Evolutionary conservation across 1,284 basidiomycete species (phyloP).

Genomic region (Malassezia psittaci): DNA sequence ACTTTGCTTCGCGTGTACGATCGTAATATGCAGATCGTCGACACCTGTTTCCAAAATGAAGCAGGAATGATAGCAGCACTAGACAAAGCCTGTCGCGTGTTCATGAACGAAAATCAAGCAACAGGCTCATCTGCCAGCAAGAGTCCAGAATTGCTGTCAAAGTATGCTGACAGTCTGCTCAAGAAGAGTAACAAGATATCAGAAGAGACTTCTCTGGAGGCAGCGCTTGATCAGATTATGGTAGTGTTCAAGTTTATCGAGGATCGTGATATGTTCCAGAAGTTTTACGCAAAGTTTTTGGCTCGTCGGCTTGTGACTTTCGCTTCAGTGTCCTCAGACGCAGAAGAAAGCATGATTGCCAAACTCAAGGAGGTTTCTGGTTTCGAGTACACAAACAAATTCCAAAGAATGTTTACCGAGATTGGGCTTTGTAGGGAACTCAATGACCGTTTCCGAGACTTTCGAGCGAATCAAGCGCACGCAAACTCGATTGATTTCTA

Average conservation of each 20-base stretch:
- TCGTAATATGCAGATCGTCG: slow-evolving; percentile 83
- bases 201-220: slow-evolving; percentile 81
- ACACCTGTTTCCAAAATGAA: slow-evolving; percentile 81
- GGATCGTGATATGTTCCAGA: slow-evolving; percentile 99
- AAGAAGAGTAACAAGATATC: slow-evolving; percentile 87
- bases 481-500: slow-evolving; percentile 63
- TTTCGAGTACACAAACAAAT: slow-evolving; percentile 96
- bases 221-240: slow-evolving; percentile 85
- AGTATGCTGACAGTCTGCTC: slow-evolving; percentile 80
- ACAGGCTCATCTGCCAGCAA: slow-evolving; percentile 51
- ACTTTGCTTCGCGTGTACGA: slow-evolving; percentile 80
- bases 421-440: slow-evolving; percentile 92
- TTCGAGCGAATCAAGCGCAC: slow-evolving; percentile 67
- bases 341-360: slow-evolving; percentile 95
- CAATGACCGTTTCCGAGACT: slow-evolving; percentile 90
- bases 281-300: slow-evolving; percentile 94
- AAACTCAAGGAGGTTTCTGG: slow-evolving; percentile 97
- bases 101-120: slow-evolving; percentile 87
- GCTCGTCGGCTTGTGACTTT: slow-evolving; percentile 87
- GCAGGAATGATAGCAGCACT: slow-evolving; percentile 88
- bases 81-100: slow-evolving; percentile 85
- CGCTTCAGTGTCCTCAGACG: slow-evolving; percentile 89
- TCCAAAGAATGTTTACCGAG: slow-evolving; percentile 97
- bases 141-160: slow-evolving; percentile 87
- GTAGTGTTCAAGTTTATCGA: slow-evolving; percentile 97